phyloP scores from a whole-genome alignment of 1,284 basidiomycete species.

The Cryptococcus hybrid region DNA sequence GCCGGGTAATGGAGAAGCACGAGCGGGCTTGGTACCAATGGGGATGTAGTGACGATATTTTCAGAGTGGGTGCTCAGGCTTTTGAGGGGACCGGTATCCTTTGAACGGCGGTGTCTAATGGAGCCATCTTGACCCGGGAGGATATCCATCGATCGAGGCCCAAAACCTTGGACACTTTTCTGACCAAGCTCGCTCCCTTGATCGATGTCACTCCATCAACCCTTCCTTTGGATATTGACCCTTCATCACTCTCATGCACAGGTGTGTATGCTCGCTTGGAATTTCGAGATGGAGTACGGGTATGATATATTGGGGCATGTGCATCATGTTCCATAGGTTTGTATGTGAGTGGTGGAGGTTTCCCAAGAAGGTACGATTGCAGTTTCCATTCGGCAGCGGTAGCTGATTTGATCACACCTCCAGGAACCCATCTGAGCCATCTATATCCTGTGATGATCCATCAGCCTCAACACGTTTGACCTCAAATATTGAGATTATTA shows the following conservation, averaged over 20 bases:
- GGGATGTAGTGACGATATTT: no score
- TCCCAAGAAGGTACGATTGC: constrained; percentile 94
- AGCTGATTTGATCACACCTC: constrained; percentile 87
- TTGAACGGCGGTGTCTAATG: not conserved
- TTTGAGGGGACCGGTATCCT: not conserved
- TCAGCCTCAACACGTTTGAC: not conserved
- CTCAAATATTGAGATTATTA: constrained; percentile 1
- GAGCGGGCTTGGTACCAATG: no score
- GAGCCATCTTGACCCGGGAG: not conserved
- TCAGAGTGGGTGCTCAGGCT: not conserved
- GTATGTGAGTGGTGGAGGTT: constrained; percentile 65
- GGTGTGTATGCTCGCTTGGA: not conserved
- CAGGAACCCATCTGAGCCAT: constrained; percentile 96
- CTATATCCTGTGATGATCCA: constrained; percentile 68
- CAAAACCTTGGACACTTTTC: constrained; percentile 6
- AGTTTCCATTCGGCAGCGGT: constrained; percentile 97
- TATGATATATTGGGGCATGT: constrained; percentile 2
- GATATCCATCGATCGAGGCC: constrained; percentile 3
- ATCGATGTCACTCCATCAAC: no score
- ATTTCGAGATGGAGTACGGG: no score
- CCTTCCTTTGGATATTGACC: no score
- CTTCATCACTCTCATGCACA: no score
- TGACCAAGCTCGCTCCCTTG: not conserved
- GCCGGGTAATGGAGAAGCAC: no score
- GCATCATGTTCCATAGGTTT: constrained; percentile 36